Evolutionary conservation across 139 green algal species (phyloP), one percentile per base, ranked within the genome.

Genomic region (Picochlorum sp.): DNA sequence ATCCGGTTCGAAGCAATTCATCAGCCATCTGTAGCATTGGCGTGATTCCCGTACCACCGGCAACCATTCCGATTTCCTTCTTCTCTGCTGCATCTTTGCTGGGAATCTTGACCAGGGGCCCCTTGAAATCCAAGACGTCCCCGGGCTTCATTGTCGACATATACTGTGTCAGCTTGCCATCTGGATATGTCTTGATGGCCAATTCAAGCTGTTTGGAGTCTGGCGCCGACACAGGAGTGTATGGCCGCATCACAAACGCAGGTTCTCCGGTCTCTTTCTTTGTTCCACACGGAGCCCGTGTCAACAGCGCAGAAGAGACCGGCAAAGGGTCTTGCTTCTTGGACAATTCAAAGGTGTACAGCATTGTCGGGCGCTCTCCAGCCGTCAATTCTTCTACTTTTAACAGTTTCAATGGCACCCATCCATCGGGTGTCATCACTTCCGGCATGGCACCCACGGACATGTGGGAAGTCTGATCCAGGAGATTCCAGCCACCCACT

Each of bases 51-150:
- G 73, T 85, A 14, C 81, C 81, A 30, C 83, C 83, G 9, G 76
- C 36, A 43, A 91, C 65, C 81, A 89, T 84, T 44, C 86, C 86
- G 50, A 95, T 79, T 1, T 75, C 81, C 5, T 40, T 35, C 51
- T 77, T 78, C 20, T 44, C 24, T 5, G 24, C 22, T 71, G 85
- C 85, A 59, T 80, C 77, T 68, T 91, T 86, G 25, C 74, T 18
- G 52, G 87, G 84, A 4, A 88, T 75, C 70, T 93, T 93, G 8
- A 57, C 35, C 5, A 93, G 80, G 22, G 80, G 87, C 25, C 77
- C 74, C 44, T 81, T 66, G 4, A 68, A 33, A 45, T 69, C 36
- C 9, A 61, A 20, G 9, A 26, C 16, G 4, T 65, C 44, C 1
- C 55, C 55, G 25, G 16, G 55, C 32, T 63, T 63, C 1, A 73